Conservation (phyloP, 164 flowering plant species). For the Umbilicus rupestris region DNA sequence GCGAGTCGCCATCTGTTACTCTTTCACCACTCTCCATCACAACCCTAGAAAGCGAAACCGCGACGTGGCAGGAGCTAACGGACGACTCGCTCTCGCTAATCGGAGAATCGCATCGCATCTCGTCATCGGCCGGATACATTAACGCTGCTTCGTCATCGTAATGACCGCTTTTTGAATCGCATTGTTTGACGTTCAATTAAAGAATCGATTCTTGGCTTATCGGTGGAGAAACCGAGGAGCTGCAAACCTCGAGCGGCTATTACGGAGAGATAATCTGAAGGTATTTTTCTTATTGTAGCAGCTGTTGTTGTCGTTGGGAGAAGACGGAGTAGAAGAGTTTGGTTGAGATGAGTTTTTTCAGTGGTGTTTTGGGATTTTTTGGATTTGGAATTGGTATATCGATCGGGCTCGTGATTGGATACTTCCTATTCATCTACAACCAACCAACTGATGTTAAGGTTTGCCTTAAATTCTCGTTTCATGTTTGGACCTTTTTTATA, state of each 20-base stretch:
- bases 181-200: not conserved
- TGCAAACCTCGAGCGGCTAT: not conserved
- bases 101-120: not conserved
- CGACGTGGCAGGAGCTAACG: not conserved
- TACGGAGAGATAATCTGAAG: not conserved
- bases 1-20: not conserved
- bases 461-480: constrained; percentile 3
- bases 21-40: not conserved
- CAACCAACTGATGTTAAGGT: constrained; percentile 79
- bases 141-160: not conserved
- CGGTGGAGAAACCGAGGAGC: not conserved
- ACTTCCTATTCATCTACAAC: constrained; percentile 67
- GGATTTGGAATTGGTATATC: constrained; percentile 81
- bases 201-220: not conserved
- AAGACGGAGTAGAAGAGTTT: not conserved
- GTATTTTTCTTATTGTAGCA: not conserved
- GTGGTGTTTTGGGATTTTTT: constrained; percentile 49
- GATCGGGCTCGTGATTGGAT: constrained; percentile 57
- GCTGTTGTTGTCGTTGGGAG: not conserved
- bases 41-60: not conserved
- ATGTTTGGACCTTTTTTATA: not conserved
- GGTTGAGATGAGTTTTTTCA: constrained; percentile 56
- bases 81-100: not conserved
- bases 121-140: too few relatives aligned
- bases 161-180: not conserved